Evolutionary conservation across 345 rosid genomes (phyloP), one percentile per base, ranked within the genome.

Genomic region (Viola odorata): DNA sequence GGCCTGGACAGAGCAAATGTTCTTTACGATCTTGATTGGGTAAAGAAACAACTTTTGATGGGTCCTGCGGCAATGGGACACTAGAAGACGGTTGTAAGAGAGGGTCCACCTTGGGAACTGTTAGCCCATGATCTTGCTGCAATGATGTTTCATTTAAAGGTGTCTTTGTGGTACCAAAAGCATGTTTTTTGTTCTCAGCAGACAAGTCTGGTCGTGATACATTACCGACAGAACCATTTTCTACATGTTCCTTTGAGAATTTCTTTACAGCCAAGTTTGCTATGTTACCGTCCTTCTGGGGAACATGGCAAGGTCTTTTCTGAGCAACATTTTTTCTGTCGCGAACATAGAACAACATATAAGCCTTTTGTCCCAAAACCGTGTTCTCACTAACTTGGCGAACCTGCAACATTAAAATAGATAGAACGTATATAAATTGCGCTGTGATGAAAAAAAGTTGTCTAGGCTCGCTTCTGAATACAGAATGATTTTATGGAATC

Each of bases 341-440:
- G 63, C 92, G 96, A 44, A 94, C 97, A 81, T 94, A 94, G 77
- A 94, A 94, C 65, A 94, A 61, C 99, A 94, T 94, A 73, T 94
- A 94, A 41, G 99, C 99, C 83, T 88, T 90, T 77, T 94, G 97
- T 5, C 86, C 78, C 53, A 90, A 75, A 60, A 94, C 97, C 32
- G 74, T 68, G 62, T 78, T 85, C 79, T 94, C 96, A 36, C 84
- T 78, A 67, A 90, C 99, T 71, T 80, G 92, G 61, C 60, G 37
- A 67, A 92, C 98, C 98, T 92, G 87, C 63, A 64, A 55, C 72
- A 75, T 66, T 16, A 60, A 72, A 52, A 58, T 39, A 16, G 12
- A 12, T 47, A 7, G 41, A 23, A 23, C 32, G 2, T 23, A 23
- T 23, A 23, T 23, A 23, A 23, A 23, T 23, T 2, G 32, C 32